These are phyloP conservation scores for Fusarium musae DNA, from an alignment of 2,329 filamentous ascomycete genomes.

Conservation along the genomic window DNA sequence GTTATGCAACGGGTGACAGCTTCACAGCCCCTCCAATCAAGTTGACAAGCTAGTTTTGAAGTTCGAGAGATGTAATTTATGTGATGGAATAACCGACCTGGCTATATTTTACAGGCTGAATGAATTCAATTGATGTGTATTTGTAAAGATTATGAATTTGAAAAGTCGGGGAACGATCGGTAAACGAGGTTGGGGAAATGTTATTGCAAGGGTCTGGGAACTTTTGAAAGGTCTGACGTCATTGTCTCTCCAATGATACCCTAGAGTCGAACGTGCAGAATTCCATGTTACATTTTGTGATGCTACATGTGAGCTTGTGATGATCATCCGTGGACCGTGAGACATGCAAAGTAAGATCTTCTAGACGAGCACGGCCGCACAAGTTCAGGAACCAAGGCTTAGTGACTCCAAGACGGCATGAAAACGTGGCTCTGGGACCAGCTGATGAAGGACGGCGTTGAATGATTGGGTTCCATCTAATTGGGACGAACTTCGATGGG, in stretches of 20 bases:
- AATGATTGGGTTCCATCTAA: background rate
- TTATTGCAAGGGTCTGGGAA: background rate
- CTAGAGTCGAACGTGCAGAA: background rate
- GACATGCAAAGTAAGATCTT: background rate
- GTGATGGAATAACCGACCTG: background rate
- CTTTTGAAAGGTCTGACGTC: conserved; percentile 24
- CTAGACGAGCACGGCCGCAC: background rate
- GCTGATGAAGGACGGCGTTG: background rate
- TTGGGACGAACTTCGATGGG: background rate
- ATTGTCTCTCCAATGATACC: background rate
- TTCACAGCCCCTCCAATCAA: conserved; percentile 7
- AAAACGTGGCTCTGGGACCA: background rate
- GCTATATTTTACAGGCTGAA: background rate
- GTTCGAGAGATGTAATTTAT: background rate
- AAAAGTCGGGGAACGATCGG: background rate
- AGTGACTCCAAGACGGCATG: background rate
- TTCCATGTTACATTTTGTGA: conserved; percentile 6
- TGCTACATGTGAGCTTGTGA: background rate
- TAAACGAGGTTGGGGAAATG: conserved; percentile 12
- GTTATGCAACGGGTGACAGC: background rate
- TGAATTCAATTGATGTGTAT: background rate
- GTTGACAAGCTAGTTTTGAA: background rate
- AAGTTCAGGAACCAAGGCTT: conserved; percentile 5
- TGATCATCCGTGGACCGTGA: background rate
- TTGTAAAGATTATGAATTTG: background rate